Conservation (phyloP, 331 rosid genomes). For the Malus hybrid region DNA sequence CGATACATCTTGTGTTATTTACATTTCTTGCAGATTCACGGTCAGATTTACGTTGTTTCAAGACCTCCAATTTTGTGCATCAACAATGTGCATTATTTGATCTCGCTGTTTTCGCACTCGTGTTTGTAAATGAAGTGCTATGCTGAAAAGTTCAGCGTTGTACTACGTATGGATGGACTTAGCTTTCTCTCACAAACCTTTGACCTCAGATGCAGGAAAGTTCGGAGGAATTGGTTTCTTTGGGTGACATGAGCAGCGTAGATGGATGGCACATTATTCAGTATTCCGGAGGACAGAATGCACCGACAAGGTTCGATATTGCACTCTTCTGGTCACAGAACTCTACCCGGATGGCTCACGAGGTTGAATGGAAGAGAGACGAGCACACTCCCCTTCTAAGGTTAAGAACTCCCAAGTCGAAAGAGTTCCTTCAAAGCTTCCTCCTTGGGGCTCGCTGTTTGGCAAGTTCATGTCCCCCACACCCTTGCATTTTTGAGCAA, state of each 20-base stretch:
- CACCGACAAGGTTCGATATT: slow-evolving; percentile 54
- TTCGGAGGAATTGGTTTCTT: slow-evolving; percentile 50
- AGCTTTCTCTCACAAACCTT: neutral
- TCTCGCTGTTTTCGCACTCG: too few relatives aligned
- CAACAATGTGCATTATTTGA: too few relatives aligned
- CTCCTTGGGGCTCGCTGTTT: slow-evolving; percentile 76
- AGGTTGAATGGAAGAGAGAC: slow-evolving; percentile 1
- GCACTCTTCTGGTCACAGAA: slow-evolving; percentile 50
- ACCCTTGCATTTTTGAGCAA: slow-evolving; percentile 58
- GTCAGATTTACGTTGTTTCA: too few relatives aligned
- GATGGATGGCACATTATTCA: slow-evolving; percentile 81
- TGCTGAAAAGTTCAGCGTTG: too few relatives aligned
- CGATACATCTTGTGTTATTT: too few relatives aligned
- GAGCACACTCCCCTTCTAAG: slow-evolving; percentile 45
- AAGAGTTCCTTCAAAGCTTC: slow-evolving; percentile 61
- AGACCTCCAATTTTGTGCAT: too few relatives aligned
- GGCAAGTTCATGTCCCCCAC: slow-evolving; percentile 81
- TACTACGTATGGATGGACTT: neutral
- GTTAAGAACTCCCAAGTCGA: slow-evolving; percentile 66
- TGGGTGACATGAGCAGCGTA: slow-evolving; percentile 35
- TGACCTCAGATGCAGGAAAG: slow-evolving; percentile 28
- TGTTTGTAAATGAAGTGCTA: too few relatives aligned
- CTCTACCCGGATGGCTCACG: slow-evolving; percentile 10
- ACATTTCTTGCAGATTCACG: too few relatives aligned
- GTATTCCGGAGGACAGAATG: slow-evolving; percentile 72